Percentiles rank a stretch among this genome's conserved stretches.
Conservation (phyloP, 179 eudicot genomes). For the Beta macrorhiza region DNA sequence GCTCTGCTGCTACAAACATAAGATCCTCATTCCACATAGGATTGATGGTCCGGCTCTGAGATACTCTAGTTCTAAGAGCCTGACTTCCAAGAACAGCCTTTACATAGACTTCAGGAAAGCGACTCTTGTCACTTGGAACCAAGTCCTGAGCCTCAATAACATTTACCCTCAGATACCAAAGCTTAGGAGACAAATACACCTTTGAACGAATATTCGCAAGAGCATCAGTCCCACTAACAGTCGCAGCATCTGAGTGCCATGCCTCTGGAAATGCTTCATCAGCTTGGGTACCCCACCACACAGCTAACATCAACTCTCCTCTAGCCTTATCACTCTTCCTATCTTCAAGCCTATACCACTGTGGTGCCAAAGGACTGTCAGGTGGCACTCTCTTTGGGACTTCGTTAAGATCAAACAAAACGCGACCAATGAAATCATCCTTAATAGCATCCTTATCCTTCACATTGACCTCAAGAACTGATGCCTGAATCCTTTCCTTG, state of each 20-base stretch:
- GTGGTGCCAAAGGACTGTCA: constrained; percentile 93
- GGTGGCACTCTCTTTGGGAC: constrained; percentile 86
- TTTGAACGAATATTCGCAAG: constrained; percentile 75
- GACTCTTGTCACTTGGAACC: constrained; percentile 49
- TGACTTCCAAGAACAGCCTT: constrained; percentile 64
- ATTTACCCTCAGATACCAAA: constrained; percentile 88
- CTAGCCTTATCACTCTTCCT: constrained; percentile 51
- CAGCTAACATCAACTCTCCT: constrained; percentile 91
- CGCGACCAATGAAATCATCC: constrained; percentile 71
- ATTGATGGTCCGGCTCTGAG: constrained; percentile 56
- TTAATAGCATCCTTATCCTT: constrained; percentile 75
- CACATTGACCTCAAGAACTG: constrained; percentile 66
- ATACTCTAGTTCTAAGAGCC: constrained; percentile 51
- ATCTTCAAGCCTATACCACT: constrained; percentile 85
- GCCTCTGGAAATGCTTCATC: constrained; percentile 95
- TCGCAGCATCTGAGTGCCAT: constrained; percentile 84
- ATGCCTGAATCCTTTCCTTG: constrained; percentile 69
- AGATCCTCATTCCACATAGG: constrained; percentile 84
- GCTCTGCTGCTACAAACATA: constrained; percentile 83
- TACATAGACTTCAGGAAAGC: constrained; percentile 70
- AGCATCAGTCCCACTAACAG: constrained; percentile 70
- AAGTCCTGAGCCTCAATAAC: constrained; percentile 91
- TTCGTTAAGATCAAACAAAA: constrained; percentile 69
- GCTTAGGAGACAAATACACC: constrained; percentile 87
- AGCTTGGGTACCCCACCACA: constrained; percentile 97